Evolutionary conservation across 2,329 filamentous ascomycete genomes (phyloP), one percentile per base, ranked within the genome.

Genomic region (Chrysosporium queenslandicum): DNA sequence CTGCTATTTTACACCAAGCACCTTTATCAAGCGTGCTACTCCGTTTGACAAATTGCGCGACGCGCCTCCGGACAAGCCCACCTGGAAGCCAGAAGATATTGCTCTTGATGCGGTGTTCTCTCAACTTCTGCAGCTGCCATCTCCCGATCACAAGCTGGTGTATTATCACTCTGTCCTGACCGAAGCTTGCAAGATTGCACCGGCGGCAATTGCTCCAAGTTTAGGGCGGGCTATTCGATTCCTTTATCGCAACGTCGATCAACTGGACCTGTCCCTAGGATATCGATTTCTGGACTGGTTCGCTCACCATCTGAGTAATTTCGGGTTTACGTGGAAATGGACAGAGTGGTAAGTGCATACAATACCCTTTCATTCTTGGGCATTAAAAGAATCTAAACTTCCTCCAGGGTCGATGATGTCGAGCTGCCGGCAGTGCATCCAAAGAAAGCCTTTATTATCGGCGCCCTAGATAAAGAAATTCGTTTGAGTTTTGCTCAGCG

Each of bases 281-380:
- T 85, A 90, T 63, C 81, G 92, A 23, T 97, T 97, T 71, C 76
- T 95, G 65, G 91, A 97, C 67, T 98, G 92, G 92, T 98, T 98
- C 65, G 81, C 91, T 16, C 92, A 98, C 67, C 92, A 98, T 72
- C 73, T 98, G 59, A 96, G 90, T 72, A 98, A 98, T 72, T 98
- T 98, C 66, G 92, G 94, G 50, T 98, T 97, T 67, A 92, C 92
- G 8, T 98, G 92, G 92, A 97, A 97, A 71, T 98, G 92, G 92
- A 84, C 86, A 14, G 92, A 98, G 71, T 98, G 92, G 92, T 81
- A 68, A 61, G 75, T 70, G 39, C 30, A 29, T 23, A 12, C 20
- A 12, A 5, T 16, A 29, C 32, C 6, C 11, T 27, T 34, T 9
- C 12, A 37, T 27, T 18, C 21, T 16, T n/a, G 8, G 27, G 7